These are phyloP conservation scores for Populus hybrid DNA, from an alignment of 441 rosid species.

Conservation along the genomic window DNA sequence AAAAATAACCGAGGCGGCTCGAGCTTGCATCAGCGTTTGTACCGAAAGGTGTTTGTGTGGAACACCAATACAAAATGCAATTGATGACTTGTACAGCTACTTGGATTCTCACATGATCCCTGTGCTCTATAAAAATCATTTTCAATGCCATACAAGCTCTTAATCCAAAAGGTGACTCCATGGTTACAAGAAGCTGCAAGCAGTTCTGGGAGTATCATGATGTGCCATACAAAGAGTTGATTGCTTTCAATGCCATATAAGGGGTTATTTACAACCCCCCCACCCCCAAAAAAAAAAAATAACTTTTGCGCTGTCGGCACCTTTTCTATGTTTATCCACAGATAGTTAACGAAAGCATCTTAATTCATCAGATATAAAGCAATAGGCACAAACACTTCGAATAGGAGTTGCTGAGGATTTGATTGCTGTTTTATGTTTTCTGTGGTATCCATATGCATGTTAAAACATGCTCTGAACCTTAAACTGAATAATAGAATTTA, in stretches of 20 bases:
- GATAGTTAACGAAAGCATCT: too few species aligned
- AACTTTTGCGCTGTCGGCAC: too few species aligned
- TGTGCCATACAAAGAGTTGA: constrained; percentile 90
- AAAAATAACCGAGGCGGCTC: too few species aligned
- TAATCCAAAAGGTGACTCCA: constrained; percentile 54
- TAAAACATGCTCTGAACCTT: neutral
- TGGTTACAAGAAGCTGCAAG: constrained; percentile 95
- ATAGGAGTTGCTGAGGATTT: too few species aligned
- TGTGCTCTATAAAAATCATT: constrained; percentile 67
- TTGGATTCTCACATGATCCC: neutral
- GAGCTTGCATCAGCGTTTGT: too few species aligned
- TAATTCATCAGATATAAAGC: neutral
- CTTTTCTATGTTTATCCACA: too few species aligned
- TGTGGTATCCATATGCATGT: neutral
- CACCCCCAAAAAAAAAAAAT: too few species aligned
- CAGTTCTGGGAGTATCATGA: constrained; percentile 80
- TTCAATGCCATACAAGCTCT: constrained; percentile 54
- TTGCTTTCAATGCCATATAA: neutral
- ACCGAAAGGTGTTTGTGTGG: too few species aligned
- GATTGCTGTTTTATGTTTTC: neutral
- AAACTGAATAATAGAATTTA: neutral
- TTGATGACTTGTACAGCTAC: too few species aligned
- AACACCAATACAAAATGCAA: too few species aligned
- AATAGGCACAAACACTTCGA: too few species aligned
- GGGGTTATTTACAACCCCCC: too few species aligned